phyloP scores from a whole-genome alignment of 108 stramenopile genomes.

The Skeletonema potamos region DNA sequence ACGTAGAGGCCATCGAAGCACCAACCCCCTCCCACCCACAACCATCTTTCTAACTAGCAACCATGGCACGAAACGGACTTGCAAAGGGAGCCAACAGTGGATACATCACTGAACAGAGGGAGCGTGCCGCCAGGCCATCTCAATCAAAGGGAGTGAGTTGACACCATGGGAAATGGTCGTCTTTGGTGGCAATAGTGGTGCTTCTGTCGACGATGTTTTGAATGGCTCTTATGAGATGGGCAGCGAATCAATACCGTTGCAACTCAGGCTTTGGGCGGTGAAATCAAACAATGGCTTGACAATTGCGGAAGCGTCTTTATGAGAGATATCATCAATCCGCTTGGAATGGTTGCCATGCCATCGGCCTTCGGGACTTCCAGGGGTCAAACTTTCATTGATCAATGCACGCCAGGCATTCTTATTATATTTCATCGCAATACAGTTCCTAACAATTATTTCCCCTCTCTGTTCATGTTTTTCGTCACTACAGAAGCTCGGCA shows the following conservation, averaged over 20 bases:
- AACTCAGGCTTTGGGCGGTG: background rate
- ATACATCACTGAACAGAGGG: conserved; percentile 67
- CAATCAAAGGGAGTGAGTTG: conserved; percentile 80
- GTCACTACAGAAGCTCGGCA: conserved; percentile 56
- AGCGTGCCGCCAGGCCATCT: conserved; percentile 63
- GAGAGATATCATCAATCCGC: background rate
- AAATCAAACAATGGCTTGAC: background rate
- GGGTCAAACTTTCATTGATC: background rate
- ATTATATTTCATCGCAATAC: background rate
- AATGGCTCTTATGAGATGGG: background rate
- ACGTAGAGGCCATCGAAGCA: background rate
- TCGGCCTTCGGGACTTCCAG: background rate
- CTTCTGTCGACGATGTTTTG: background rate
- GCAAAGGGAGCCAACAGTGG: conserved; percentile 85
- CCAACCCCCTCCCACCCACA: conserved; percentile 1
- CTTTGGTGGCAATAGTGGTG: background rate
- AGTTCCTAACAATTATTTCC: background rate
- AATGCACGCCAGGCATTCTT: background rate
- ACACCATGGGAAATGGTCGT: background rate
- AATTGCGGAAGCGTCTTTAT: background rate
- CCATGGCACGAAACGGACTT: conserved; percentile 82
- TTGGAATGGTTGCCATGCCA: background rate
- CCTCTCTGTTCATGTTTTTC: background rate
- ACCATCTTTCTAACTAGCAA: conserved; percentile 17
- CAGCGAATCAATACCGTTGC: background rate